Conservation (phyloP, 1,284 basidiomycete genomes). For the Trametes pubescens region DNA sequence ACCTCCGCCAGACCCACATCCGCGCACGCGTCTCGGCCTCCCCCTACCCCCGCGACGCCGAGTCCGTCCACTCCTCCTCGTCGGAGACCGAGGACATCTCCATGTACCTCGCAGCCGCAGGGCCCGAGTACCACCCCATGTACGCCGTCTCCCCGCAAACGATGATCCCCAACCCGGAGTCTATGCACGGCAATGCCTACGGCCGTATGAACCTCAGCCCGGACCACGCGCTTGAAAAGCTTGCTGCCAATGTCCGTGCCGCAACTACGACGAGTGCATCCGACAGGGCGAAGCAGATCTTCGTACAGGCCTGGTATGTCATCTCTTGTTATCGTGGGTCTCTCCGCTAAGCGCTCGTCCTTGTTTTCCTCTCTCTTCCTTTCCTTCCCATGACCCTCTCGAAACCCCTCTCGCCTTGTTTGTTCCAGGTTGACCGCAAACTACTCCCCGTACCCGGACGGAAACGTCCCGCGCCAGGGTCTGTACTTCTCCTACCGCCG, state of each 20-base stretch:
- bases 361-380: conserved; percentile 15
- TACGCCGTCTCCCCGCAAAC: conserved; percentile 51
- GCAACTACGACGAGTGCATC: conserved; percentile 90
- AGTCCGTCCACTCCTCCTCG: conserved; percentile 85
- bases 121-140: conserved; percentile 65
- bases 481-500: conserved; percentile 93
- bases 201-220: conserved; percentile 76
- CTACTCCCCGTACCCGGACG: conserved; percentile 90
- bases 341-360: conserved; percentile 20
- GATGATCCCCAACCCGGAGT: conserved; percentile 57
- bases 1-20: conserved; percentile 75
- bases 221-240: conserved; percentile 83
- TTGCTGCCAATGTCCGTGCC: conserved; percentile 85
- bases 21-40: conserved; percentile 80
- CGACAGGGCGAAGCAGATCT: conserved; percentile 88
- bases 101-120: conserved; percentile 68
- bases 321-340: conserved; percentile 17
- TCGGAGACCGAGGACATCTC: conserved; percentile 85
- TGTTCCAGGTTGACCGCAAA: conserved; percentile 78
- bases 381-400: conserved; percentile 16
- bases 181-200: conserved; percentile 73
- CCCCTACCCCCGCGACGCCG: conserved; percentile 83
- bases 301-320: conserved; percentile 86
- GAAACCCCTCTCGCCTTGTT: conserved; percentile 10
- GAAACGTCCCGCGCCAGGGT: conserved; percentile 87